These are phyloP conservation scores for Candida orba DNA, from an alignment of 805 yeast genomes.

Conservation along the genomic window DNA sequence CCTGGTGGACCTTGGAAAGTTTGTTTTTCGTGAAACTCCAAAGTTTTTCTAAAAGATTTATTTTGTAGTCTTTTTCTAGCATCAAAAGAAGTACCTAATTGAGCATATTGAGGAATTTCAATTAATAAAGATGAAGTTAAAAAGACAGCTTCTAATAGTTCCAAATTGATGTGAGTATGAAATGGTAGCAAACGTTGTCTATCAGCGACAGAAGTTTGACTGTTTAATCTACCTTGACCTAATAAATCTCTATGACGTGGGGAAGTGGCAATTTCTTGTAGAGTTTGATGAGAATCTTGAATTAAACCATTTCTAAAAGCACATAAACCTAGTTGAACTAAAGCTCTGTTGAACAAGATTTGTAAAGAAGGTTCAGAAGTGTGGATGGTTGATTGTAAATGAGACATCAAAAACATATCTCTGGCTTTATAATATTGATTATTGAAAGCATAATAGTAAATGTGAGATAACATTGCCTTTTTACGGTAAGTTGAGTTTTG, in stretches of 20 bases:
- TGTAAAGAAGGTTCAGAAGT: conserved; percentile 81
- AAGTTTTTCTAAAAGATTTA: conserved; percentile 83
- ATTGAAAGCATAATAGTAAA: conserved; percentile 88
- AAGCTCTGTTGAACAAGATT: conserved; percentile 88
- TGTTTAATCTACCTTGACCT: conserved; percentile 67
- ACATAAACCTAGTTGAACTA: conserved; percentile 91
- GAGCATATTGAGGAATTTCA: conserved; percentile 88
- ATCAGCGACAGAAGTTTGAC: conserved; percentile 48
- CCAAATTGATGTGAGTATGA: conserved; percentile 97
- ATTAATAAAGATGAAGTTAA: conserved; percentile 82
- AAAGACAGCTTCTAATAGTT: conserved; percentile 89
- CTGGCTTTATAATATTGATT: conserved; percentile 79
- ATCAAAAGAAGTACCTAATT: conserved; percentile 46
- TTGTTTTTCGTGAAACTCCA: conserved; percentile 91
- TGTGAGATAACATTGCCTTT: conserved; percentile 76
- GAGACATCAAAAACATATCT: conserved; percentile 81
- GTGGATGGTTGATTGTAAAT: conserved; percentile 75
- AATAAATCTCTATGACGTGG: conserved; percentile 84
- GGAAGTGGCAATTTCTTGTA: conserved; percentile 83
- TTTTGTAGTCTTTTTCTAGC: conserved; percentile 58
- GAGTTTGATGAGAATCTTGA: conserved; percentile 76
- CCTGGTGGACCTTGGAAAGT: conserved; percentile 97
- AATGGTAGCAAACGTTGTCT: conserved; percentile 85
- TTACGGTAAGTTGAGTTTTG: conserved; percentile 63
- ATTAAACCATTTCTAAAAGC: conserved; percentile 90